A percentile compares a stretch with the other conserved stretches of the same genome.
These are phyloP conservation scores for Geranium brycei DNA, from an alignment of 345 rosid species.

Conservation along the genomic window DNA sequence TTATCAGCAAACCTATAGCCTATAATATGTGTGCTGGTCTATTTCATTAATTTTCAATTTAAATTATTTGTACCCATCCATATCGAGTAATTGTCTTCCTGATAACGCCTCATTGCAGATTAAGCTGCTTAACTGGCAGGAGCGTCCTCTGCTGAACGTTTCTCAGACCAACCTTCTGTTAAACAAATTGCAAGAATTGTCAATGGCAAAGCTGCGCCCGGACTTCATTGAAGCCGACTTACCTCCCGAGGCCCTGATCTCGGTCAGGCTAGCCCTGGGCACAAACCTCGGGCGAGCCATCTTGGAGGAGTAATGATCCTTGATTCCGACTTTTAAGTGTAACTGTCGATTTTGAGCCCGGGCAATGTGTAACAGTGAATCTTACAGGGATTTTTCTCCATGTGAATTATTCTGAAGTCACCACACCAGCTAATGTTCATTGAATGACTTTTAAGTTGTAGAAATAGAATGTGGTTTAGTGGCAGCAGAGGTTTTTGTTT, in stretches of 20 bases:
- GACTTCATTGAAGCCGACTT: slow-evolving; percentile 48
- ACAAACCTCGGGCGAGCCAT: slow-evolving; percentile 76
- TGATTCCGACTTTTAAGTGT: no score
- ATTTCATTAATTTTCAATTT: no score
- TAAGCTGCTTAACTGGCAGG: slow-evolving; percentile 69
- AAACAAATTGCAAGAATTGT: slow-evolving; percentile 73
- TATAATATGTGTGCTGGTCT: no score
- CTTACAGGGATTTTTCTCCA: no score
- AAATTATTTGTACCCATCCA: not conserved
- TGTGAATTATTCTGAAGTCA: no score
- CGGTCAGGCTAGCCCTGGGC: slow-evolving; percentile 73
- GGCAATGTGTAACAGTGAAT: no score
- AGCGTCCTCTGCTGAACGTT: slow-evolving; percentile 50
- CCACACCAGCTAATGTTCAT: no score
- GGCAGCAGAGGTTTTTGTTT: no score
- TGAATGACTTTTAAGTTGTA: no score
- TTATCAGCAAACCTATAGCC: not conserved
- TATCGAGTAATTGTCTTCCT: not conserved
- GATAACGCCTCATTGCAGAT: slow-evolving; percentile 30
- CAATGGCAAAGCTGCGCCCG: slow-evolving; percentile 60
- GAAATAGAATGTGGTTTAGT: no score
- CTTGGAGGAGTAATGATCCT: slow-evolving; percentile 40
- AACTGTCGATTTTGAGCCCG: no score
- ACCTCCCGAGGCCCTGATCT: slow-evolving; percentile 47
- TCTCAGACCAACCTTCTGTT: slow-evolving; percentile 57